phyloP scores from a whole-genome alignment of 176 grass and related monocot genomes.

The Oryza coarctata region DNA sequence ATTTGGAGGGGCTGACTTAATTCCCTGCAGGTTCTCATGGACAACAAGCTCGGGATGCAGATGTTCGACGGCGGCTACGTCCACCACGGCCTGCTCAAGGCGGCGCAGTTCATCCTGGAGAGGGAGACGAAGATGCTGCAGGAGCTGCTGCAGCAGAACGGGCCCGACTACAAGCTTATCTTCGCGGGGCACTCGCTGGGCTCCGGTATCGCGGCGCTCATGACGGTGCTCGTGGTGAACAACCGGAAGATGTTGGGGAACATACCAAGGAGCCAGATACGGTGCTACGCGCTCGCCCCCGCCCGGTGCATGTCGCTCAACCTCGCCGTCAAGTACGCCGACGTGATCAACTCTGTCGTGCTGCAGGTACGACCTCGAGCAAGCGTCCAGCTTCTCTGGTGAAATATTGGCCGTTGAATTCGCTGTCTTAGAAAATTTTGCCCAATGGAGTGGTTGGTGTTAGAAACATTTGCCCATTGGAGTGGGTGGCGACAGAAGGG shows the following conservation, averaged over 20 bases:
- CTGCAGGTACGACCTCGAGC: conserved; percentile 58
- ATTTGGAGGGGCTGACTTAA: background rate
- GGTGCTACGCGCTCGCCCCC: conserved; percentile 79
- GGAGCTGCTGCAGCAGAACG: conserved; percentile 39
- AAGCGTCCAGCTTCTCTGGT: background rate
- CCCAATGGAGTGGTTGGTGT: background rate
- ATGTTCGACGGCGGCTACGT: conserved; percentile 94
- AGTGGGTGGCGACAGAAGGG: background rate
- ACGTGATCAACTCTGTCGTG: conserved; percentile 88
- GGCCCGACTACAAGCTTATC: conserved; percentile 61
- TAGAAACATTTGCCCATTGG: background rate
- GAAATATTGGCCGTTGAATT: background rate
- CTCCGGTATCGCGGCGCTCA: conserved; percentile 82
- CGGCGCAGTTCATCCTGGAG: conserved; percentile 72
- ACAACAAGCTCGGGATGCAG: conserved; percentile 91
- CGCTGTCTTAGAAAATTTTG: background rate
- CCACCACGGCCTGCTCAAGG: conserved; percentile 82
- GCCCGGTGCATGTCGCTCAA: conserved; percentile 97
- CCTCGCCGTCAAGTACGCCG: conserved; percentile 96
- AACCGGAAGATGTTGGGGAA: conserved; percentile 60
- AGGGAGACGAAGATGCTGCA: conserved; percentile 58
- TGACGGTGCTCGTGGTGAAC: conserved; percentile 82
- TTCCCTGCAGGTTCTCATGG: conserved; percentile 62
- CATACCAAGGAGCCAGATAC: conserved; percentile 60
- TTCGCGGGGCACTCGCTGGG: conserved; percentile 91